Evolutionary conservation across 2,329 filamentous ascomycete species (phyloP).

Genomic region (Daldinia eschscholtzii): DNA sequence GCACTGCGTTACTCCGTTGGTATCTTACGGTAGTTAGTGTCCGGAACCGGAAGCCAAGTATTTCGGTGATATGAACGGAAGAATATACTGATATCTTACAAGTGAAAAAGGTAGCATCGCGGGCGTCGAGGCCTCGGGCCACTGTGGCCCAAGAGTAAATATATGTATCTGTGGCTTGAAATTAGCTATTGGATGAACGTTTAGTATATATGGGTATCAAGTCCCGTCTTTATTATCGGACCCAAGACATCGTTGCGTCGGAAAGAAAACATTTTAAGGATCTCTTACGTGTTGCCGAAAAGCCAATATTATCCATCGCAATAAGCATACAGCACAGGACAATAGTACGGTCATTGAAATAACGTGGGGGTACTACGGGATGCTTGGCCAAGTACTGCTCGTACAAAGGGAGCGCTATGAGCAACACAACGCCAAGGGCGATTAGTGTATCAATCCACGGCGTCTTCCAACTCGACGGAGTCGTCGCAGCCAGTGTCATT

Average conservation of each 20-base stretch:
- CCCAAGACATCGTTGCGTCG: neutral
- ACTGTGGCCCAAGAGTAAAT: slow-evolving; percentile 62
- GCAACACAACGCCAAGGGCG: slow-evolving; percentile 56
- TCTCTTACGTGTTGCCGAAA: slow-evolving; percentile 49
- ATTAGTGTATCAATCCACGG: slow-evolving; percentile 61
- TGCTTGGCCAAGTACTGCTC: slow-evolving; percentile 59
- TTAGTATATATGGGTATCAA: neutral
- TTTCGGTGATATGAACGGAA: neutral
- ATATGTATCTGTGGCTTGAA: slow-evolving; percentile 27
- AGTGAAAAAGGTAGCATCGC: slow-evolving; percentile 59
- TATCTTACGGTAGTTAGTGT: slow-evolving; percentile 36
- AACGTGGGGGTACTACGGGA: slow-evolving; percentile 60
- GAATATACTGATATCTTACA: slow-evolving; percentile 29
- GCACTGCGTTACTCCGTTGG: slow-evolving; percentile 58
- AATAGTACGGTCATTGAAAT: slow-evolving; percentile 60
- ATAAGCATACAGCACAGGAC: slow-evolving; percentile 57
- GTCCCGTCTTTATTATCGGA: neutral
- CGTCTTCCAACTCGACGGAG: slow-evolving; percentile 58
- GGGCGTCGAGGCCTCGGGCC: slow-evolving; percentile 56
- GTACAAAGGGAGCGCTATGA: slow-evolving; percentile 61
- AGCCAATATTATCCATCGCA: slow-evolving; percentile 59
- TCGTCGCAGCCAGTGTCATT: slow-evolving; percentile 59
- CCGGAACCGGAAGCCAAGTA: neutral
- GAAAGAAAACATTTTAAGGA: neutral
- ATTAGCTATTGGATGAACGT: neutral